Evolutionary conservation across 1,139 yeast genomes (phyloP).

Genomic region (Blastobotrys malaysiensis): DNA sequence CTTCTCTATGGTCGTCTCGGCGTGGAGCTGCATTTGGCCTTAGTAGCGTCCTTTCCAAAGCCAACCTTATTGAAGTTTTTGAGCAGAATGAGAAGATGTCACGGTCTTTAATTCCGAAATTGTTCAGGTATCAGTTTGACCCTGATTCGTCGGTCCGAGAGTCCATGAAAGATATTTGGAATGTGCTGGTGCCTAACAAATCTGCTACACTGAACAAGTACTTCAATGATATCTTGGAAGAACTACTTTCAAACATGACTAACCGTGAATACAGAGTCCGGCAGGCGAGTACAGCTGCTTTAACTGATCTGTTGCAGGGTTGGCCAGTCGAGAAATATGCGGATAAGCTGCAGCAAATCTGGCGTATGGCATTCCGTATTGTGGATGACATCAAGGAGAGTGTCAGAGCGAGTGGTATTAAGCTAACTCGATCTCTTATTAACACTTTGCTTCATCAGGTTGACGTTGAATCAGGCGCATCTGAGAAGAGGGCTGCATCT

Average conservation of each 20-base stretch:
- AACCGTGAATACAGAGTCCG: conserved; percentile 90
- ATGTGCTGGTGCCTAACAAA: conserved; percentile 60
- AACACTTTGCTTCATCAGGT: conserved; percentile 56
- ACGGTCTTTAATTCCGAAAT: conserved; percentile 65
- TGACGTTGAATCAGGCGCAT: conserved; percentile 38
- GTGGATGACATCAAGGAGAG: conserved; percentile 95
- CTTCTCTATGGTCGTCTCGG: conserved; percentile 88
- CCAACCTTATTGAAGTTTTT: conserved; percentile 63
- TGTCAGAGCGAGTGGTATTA: conserved; percentile 76
- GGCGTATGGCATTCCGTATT: conserved; percentile 84
- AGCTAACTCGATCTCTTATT: conserved; percentile 62
- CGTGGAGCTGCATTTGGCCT: conserved; percentile 93
- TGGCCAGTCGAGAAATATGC: conserved; percentile 52
- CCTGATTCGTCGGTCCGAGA: conserved; percentile 70
- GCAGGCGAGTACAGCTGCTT: conserved; percentile 78
- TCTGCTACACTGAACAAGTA: conserved; percentile 49
- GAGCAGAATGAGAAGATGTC: conserved; percentile 50
- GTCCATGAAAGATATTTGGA: conserved; percentile 90
- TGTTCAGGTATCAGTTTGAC: conserved; percentile 80
- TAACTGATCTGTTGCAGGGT: conserved; percentile 64
- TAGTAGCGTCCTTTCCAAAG: conserved; percentile 75
- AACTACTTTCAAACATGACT: conserved; percentile 65
- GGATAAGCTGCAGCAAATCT: conserved; percentile 55
- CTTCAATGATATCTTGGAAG: conserved; percentile 56
- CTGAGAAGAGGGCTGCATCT: conserved; percentile 42